Base-by-base conservation (phyloP, 257 asterid genomes). In the Linaria vulgaris region DNA sequence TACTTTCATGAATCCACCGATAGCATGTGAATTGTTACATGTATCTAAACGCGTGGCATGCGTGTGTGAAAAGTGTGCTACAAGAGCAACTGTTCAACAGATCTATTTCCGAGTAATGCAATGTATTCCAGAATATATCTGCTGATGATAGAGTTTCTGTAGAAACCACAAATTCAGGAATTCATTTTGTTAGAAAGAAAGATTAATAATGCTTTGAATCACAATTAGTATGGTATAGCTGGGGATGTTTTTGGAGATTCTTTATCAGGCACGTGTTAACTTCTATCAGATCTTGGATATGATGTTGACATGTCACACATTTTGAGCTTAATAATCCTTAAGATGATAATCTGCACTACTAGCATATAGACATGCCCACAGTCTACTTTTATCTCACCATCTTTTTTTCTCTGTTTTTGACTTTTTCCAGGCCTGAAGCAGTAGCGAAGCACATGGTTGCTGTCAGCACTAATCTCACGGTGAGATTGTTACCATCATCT, bases 361-460 rank as follows among this genome's bases (percentile, higher is more conserved):
- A 24, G 63, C 24, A 5, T 61, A 37, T 43, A 25, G 9, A 14
- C 59, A 48, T 56, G 48, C 34, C 56, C 44, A 61, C 44, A 37
- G 19, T 57, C 17, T 16, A 34, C 30, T 6, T 19, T 12, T 34
- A 14, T 46, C 62, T 30, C 58, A 53, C 20, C 65, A 19, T 51
- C 59, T 23, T 15, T 62, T 27, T 37, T 38, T 64, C 58, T 60
- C 72, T 76, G 66, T 66, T 38, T n/a, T 69, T 7, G 30, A 59
- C 22, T 45, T 56, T 71, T 64, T 75, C 16, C 72, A 90, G 99
- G 79, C 95, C 95, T 23, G 74, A 81, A 79, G 99, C 99, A n/a
- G 99, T 94, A 52, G 83, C 99, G 15, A 94, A 90, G 82, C 99
- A 94, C 80, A 94, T 94, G 99, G 96, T 94, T 68, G 97, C 99